A percentile compares a stretch with the other conserved stretches of the same genome.
Conservation (phyloP, 441 rosid species). For the Aquilaria agallochum region DNA sequence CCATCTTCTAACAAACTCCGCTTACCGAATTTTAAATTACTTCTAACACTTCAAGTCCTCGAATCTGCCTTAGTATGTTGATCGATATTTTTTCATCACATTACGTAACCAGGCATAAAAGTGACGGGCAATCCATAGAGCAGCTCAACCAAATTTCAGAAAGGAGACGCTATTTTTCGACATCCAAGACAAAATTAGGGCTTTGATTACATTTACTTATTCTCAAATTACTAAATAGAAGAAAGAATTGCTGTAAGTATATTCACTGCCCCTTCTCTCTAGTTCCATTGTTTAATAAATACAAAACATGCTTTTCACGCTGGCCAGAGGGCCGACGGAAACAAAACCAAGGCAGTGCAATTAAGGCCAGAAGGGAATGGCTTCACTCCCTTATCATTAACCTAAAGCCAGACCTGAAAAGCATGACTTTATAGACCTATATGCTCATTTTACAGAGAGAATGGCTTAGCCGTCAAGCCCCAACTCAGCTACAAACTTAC, state of each 20-base stretch:
- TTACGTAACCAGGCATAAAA: neutral
- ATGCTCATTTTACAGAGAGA: constrained; percentile 43
- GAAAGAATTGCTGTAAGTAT: constrained; percentile 24
- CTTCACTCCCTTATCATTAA: constrained; percentile 27
- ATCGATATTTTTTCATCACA: too few relatives aligned
- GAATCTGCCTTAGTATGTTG: too few relatives aligned
- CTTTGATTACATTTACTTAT: too few relatives aligned
- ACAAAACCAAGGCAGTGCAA: constrained; percentile 27
- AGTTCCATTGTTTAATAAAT: constrained; percentile 13
- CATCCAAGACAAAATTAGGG: too few relatives aligned
- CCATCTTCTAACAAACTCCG: too few relatives aligned
- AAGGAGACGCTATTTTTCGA: too few relatives aligned
- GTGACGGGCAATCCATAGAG: too few relatives aligned
- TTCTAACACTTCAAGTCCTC: too few relatives aligned
- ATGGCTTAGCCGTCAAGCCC: constrained; percentile 27
- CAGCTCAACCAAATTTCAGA: too few relatives aligned
- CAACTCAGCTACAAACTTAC: constrained; percentile 26
- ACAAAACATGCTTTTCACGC: constrained; percentile 17
- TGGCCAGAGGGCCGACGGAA: constrained; percentile 7
- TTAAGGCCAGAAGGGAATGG: constrained; percentile 19
- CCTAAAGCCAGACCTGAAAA: constrained; percentile 17
- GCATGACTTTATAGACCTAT: constrained; percentile 31
- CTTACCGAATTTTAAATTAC: too few relatives aligned
- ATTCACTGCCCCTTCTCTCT: constrained; percentile 20
- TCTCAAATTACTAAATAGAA: neutral